Base-by-base conservation (phyloP, 495 filamentous ascomycete genomes). In the Apiosordaria backusii region DNA sequence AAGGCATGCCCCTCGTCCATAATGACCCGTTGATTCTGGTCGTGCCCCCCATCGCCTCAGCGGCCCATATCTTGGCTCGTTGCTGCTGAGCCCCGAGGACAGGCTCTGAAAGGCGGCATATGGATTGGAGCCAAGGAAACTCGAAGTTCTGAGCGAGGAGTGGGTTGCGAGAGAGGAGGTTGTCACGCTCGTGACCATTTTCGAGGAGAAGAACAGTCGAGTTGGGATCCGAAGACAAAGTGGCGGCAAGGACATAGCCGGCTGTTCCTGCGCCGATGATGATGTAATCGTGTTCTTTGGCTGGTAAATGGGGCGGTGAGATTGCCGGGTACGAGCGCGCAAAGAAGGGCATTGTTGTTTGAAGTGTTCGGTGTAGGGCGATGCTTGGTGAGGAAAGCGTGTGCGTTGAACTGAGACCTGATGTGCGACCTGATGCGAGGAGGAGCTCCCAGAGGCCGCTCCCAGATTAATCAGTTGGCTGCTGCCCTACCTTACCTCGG, bases 201-300 rank as follows among this genome's bases (percentile, higher is more conserved):
- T 84, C 82, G 19, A 85, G 68, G 18, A 85, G 64, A 22, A 85
- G 77, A n/a, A 85, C 76, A 2, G 75, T 75, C 6, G 76, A 72
- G 59, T 75, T 71, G n/a, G 72, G 72, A 65, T 84, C 78, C 65
- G 81, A 80, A 50, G 81, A 80, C 16, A 85, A 76, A 35, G 81
- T 79, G 53, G 76, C 78, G 59, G 83, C 82, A n/a, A 85, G 64
- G 22, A 82, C 81, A 61, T 79, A 81, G 53, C 81, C 83, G 15
- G 78, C 76, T 52, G 82, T 82, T 45, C 35, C 35, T 45, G 9
- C 35, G 35, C 35, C 35, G 16, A 45, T 45, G 35, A 45, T 45
- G 35, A 45, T 45, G 35, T 45, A 45, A 45, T 45, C 35, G 16
- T 45, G 35, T 45, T 45, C 35, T 45, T 45, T 45, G 35, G 35